phyloP scores from a whole-genome alignment of 2,329 filamentous ascomycete species.

The Iodosphaeria phyllophila region DNA sequence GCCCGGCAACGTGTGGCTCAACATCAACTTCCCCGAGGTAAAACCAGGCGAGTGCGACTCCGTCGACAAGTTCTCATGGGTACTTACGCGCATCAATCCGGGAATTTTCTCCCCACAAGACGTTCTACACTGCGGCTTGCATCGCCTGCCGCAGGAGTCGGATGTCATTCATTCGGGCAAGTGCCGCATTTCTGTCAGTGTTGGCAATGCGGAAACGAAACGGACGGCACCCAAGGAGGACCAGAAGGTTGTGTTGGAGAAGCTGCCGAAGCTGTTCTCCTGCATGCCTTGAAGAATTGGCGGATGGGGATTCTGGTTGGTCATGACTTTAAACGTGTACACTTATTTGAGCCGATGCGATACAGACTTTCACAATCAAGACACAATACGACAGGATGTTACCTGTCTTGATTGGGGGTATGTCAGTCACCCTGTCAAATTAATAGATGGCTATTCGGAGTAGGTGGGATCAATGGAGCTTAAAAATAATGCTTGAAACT shows the following conservation, averaged over 20 bases:
- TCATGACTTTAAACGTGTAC: too few relatives aligned
- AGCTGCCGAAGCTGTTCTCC: conserved; percentile 25
- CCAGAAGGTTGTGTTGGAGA: conserved; percentile 31
- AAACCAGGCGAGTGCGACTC: conserved; percentile 28
- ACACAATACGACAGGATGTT: too few relatives aligned
- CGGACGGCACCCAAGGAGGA: conserved; percentile 30
- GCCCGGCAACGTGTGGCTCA: conserved; percentile 40
- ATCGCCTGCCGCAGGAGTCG: conserved; percentile 38
- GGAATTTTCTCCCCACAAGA: conserved; percentile 34
- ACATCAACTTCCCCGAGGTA: conserved; percentile 48
- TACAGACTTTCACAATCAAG: too few relatives aligned
- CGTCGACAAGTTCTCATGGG: conserved; percentile 38
- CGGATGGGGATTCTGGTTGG: too few relatives aligned
- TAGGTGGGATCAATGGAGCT: too few relatives aligned
- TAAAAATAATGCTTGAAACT: too few relatives aligned
- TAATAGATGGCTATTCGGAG: too few relatives aligned
- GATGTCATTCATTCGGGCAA: conserved; percentile 28
- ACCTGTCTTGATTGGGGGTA: too few relatives aligned
- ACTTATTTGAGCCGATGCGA: too few relatives aligned
- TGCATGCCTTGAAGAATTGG: conserved; percentile 23
- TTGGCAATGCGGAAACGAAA: conserved; percentile 42
- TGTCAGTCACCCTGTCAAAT: too few relatives aligned
- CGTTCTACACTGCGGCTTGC: conserved; percentile 33
- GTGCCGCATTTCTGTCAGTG: conserved; percentile 45
- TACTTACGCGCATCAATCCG: conserved; percentile 41